These are phyloP conservation scores for Rhizopus arrhizus DNA, from an alignment of 371 early-diverging fungal genomes.

Conservation along the genomic window DNA sequence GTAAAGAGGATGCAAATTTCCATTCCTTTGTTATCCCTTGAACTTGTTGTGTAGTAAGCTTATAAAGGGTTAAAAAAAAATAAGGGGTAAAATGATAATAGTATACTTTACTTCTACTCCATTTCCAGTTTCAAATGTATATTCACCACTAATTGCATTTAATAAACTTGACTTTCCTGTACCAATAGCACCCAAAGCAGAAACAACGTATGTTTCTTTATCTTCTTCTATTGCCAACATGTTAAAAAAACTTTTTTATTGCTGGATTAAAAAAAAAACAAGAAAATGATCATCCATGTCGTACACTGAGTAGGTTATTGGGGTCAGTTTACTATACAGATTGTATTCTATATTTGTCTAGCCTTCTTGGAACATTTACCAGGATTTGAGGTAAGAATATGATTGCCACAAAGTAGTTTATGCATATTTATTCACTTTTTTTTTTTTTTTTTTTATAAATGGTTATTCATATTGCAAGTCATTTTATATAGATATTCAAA, in stretches of 20 bases:
- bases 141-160: constrained; percentile 50
- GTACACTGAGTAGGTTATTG: too few relatives aligned
- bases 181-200: constrained; percentile 48
- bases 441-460: too few relatives aligned
- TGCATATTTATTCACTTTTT: too few relatives aligned
- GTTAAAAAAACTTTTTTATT: not conserved
- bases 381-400: too few relatives aligned
- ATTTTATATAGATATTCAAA: too few relatives aligned
- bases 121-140: constrained; percentile 44
- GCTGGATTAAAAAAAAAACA: too few relatives aligned
- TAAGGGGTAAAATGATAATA: not conserved
- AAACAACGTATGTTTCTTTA: constrained; percentile 37
- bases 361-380: too few relatives aligned
- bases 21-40: constrained; percentile 39
- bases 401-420: too few relatives aligned
- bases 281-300: too few relatives aligned
- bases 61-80: not conserved
- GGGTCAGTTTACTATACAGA: too few relatives aligned
- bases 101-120: constrained; percentile 31
- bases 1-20: constrained; percentile 33
- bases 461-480: too few relatives aligned
- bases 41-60: constrained; percentile 43
- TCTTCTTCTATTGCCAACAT: constrained; percentile 10
- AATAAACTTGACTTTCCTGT: constrained; percentile 55
- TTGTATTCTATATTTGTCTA: too few relatives aligned